Conservation (phyloP, 352 stramenopile species). For the Pythium oligandrum region DNA sequence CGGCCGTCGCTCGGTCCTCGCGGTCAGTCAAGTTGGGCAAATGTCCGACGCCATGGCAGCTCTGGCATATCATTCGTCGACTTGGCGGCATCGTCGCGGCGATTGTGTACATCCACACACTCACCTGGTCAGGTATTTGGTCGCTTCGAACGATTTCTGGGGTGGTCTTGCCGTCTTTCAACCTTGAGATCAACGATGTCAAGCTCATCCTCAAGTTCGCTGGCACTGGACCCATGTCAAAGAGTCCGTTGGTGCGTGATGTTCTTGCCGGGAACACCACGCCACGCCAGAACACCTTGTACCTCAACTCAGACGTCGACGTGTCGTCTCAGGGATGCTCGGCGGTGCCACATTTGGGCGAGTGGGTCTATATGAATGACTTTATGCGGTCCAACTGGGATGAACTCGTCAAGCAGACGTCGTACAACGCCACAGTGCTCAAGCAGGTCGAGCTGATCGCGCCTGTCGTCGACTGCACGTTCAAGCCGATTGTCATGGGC, state of each 20-base stretch:
- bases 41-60: too few species aligned
- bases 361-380: slow-evolving; percentile 21
- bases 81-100: too few species aligned
- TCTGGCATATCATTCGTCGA: too few species aligned
- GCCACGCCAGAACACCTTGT: slow-evolving; percentile 26
- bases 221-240: not conserved
- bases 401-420: slow-evolving; percentile 15
- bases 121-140: too few species aligned
- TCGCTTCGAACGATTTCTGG: too few species aligned
- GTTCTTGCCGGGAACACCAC: slow-evolving; percentile 22
- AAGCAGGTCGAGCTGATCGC: slow-evolving; percentile 32
- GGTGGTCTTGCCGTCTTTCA: too few species aligned
- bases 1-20: too few species aligned
- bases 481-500: slow-evolving; percentile 11
- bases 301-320: slow-evolving; percentile 18
- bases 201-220: not conserved
- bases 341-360: not conserved
- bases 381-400: slow-evolving; percentile 28
- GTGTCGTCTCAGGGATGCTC: slow-evolving; percentile 17
- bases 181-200: too few species aligned
- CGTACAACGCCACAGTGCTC: slow-evolving; percentile 33
- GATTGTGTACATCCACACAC: too few species aligned
- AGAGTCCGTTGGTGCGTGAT: slow-evolving; percentile 14
- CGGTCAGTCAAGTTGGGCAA: too few species aligned
- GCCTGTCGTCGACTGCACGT: slow-evolving; percentile 40